Percentiles rank a stretch among this genome's conserved stretches.
These are phyloP conservation scores for Populus hybrid DNA, from an alignment of 441 rosid species.

Conservation along the genomic window DNA sequence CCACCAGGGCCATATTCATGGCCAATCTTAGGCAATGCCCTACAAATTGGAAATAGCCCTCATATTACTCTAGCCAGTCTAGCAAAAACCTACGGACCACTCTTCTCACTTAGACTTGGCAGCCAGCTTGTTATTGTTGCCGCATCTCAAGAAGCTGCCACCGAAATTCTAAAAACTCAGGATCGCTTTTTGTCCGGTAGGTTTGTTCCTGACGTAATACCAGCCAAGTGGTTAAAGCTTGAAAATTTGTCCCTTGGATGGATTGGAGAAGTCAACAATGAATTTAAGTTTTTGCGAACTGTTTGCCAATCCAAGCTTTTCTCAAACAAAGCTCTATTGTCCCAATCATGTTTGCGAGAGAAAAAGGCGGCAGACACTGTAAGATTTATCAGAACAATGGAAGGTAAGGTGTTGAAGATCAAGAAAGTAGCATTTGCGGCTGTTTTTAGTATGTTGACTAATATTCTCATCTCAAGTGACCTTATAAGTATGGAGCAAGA, in stretches of 20 bases:
- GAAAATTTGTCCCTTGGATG: conserved; percentile 18
- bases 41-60: conserved; percentile 20
- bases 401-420: conserved; percentile 17
- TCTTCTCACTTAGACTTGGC: conserved; percentile 22
- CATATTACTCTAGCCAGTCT: conserved; percentile 14
- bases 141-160: conserved; percentile 23
- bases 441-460: conserved; percentile 17
- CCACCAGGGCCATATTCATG: conserved; percentile 36
- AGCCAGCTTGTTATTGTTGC: conserved; percentile 23
- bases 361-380: conserved; percentile 8
- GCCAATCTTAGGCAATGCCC: conserved; percentile 30
- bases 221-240: conserved; percentile 9
- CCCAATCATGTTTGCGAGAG: conserved; percentile 13
- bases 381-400: conserved; percentile 14
- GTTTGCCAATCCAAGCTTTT: conserved; percentile 20
- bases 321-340: background rate
- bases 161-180: conserved; percentile 27
- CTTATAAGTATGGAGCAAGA: conserved; percentile 17
- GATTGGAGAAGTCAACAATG: conserved; percentile 16
- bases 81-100: conserved; percentile 21
- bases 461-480: conserved; percentile 24
- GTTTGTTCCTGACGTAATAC: conserved; percentile 13
- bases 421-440: conserved; percentile 17
- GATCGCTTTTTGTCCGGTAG: conserved; percentile 20
- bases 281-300: conserved; percentile 19